Evolutionary conservation across 2,329 filamentous ascomycete genomes (phyloP).

Genomic region (Aspergillus proliferans): DNA sequence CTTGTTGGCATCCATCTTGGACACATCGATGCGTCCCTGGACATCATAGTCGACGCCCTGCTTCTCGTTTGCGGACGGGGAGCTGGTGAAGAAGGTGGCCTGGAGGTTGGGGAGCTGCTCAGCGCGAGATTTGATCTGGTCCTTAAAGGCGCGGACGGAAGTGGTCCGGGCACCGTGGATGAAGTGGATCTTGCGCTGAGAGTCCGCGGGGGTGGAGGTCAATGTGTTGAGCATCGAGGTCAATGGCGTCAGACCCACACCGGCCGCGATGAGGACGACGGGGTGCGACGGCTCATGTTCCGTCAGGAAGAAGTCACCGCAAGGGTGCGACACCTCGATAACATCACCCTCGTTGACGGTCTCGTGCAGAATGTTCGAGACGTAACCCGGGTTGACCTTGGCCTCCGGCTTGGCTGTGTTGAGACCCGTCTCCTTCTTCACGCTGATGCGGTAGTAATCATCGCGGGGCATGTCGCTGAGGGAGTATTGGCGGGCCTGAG

Average conservation of each 20-base stretch:
- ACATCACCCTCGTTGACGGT: constrained; percentile 55
- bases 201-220: constrained; percentile 31
- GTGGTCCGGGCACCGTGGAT: constrained; percentile 52
- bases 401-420: constrained; percentile 40
- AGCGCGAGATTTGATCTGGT: constrained; percentile 45
- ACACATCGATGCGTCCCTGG: constrained; percentile 54
- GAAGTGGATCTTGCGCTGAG: constrained; percentile 50
- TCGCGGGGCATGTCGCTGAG: constrained; percentile 59
- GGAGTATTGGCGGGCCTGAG: constrained; percentile 67
- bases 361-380: constrained; percentile 65
- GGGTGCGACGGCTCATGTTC: constrained; percentile 38
- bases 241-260: constrained; percentile 56
- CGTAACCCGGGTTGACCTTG: constrained; percentile 53
- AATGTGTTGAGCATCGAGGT: constrained; percentile 56
- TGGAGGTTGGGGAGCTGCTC: constrained; percentile 43
- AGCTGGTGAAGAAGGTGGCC: constrained; percentile 54
- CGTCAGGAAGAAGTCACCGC: constrained; percentile 53
- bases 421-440: constrained; percentile 60
- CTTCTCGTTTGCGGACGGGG: constrained; percentile 42
- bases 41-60: constrained; percentile 55
- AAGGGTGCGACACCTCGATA: constrained; percentile 61
- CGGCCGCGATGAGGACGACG: constrained; percentile 57
- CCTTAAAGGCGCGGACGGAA: constrained; percentile 46
- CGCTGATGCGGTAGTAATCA: constrained; percentile 62
- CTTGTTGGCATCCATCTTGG: constrained; percentile 45